These are phyloP conservation scores for Senna siamea DNA, from an alignment of 306 rosid genomes.

Conservation along the genomic window DNA sequence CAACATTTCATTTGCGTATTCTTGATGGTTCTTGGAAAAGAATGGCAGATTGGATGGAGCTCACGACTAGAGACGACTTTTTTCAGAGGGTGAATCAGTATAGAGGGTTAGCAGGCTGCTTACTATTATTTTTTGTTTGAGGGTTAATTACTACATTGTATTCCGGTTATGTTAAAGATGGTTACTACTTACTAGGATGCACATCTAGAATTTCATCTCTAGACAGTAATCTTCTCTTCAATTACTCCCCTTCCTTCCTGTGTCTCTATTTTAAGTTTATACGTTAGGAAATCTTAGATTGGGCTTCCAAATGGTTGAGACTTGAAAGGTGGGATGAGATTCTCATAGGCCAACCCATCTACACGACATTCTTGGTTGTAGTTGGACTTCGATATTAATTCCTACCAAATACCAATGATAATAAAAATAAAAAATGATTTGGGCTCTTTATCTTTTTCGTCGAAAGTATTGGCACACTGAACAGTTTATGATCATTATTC, in stretches of 20 bases:
- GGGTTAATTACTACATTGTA: background rate
- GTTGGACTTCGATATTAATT: background rate
- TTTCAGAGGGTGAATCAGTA: constrained; percentile 43
- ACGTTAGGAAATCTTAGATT: background rate
- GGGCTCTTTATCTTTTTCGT: background rate
- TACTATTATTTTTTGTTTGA: no score
- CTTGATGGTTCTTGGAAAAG: constrained; percentile 1
- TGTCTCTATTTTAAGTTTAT: background rate
- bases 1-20: constrained; percentile 20
- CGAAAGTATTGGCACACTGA: background rate
- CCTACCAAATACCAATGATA: background rate
- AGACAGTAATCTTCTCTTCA: background rate
- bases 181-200: background rate
- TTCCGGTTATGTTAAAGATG: constrained; percentile 1
- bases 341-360: background rate
- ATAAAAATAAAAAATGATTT: no score
- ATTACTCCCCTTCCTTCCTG: background rate
- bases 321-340: background rate
- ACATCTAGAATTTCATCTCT: background rate
- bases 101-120: constrained; percentile 28
- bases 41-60: constrained; percentile 16
- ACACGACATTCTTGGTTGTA: background rate
- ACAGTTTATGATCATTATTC: background rate
- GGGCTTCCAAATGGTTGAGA: background rate
- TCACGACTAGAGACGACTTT: constrained; percentile 28